Percentiles rank a stretch among this genome's conserved stretches.
phyloP scores from a whole-genome alignment of 139 green algal species.

The Marvania coccoides region DNA sequence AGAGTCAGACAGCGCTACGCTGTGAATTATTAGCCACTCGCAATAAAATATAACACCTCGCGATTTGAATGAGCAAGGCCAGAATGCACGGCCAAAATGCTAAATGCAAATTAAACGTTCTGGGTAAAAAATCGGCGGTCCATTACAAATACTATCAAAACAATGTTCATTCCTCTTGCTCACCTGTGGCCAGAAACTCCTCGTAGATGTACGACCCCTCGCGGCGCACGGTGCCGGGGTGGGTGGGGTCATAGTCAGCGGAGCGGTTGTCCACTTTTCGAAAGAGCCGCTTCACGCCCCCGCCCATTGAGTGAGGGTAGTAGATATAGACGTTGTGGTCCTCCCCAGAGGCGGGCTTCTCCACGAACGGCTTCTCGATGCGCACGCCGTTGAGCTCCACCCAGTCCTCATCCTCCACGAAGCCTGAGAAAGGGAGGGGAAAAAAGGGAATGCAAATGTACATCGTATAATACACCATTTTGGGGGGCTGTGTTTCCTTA shows the following conservation, averaged over 20 bases:
- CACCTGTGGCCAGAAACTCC: conserved; percentile 90
- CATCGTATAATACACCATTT: too few species aligned
- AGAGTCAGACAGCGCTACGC: too few species aligned
- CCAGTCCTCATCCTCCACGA: conserved; percentile 87
- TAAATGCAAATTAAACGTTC: too few species aligned
- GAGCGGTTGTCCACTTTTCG: conserved; percentile 87
- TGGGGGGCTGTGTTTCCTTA: too few species aligned
- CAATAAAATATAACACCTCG: too few species aligned
- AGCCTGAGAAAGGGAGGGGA: too few species aligned
- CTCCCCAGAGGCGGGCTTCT: conserved; percentile 89
- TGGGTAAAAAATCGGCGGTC: too few species aligned
- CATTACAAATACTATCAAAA: too few species aligned
- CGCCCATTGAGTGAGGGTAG: conserved; percentile 95
- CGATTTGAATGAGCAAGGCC: too few species aligned
- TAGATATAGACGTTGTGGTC: conserved; percentile 99
- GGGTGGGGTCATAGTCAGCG: conserved; percentile 69
- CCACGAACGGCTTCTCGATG: conserved; percentile 98
- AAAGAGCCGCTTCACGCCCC: conserved; percentile 95
- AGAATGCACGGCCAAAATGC: too few species aligned
- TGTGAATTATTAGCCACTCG: too few species aligned
- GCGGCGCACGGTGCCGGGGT: conserved; percentile 71
- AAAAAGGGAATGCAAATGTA: too few species aligned
- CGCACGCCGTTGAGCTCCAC: conserved; percentile 60
- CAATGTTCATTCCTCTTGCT: conserved; percentile 1
- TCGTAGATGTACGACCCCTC: conserved; percentile 97